These are phyloP conservation scores for Mycena metata DNA, from an alignment of 768 basidiomycete genomes.

Conservation along the genomic window DNA sequence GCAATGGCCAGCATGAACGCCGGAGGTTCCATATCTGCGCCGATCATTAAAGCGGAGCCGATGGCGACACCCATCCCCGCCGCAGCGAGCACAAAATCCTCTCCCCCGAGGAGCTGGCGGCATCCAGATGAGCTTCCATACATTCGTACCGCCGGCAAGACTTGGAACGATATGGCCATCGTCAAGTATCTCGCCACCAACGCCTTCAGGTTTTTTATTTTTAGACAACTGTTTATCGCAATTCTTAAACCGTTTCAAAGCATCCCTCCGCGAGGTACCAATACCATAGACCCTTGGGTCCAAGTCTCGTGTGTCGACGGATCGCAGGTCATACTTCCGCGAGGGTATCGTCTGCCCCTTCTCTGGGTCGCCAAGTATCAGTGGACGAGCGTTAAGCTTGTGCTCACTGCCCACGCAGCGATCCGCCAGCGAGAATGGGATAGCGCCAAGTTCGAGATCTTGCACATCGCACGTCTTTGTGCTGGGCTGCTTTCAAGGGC, in stretches of 20 bases:
- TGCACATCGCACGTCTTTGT: constrained; percentile 59
- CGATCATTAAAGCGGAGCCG: constrained; percentile 19
- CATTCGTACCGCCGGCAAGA: constrained; percentile 35
- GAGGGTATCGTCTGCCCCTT: constrained; percentile 58
- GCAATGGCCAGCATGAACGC: not conserved
- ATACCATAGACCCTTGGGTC: constrained; percentile 38
- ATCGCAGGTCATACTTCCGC: constrained; percentile 46
- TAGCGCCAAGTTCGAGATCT: constrained; percentile 56
- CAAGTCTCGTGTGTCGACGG: constrained; percentile 37
- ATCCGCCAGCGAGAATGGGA: constrained; percentile 56
- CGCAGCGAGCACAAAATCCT: not conserved
- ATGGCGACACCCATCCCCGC: not conserved
- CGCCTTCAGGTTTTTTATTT: constrained; percentile 42
- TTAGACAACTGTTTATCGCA: too few relatives aligned
- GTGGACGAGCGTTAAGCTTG: constrained; percentile 58
- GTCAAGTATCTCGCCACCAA: constrained; percentile 50
- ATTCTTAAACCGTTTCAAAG: not conserved
- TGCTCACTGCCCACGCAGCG: constrained; percentile 48
- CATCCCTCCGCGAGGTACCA: constrained; percentile 48
- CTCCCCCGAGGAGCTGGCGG: constrained; percentile 42
- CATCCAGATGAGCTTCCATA: constrained; percentile 58
- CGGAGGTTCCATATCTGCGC: constrained; percentile 16
- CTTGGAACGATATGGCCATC: constrained; percentile 45
- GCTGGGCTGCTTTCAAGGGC: constrained; percentile 52
- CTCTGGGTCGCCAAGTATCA: constrained; percentile 61